Evolutionary conservation across 2,329 filamentous ascomycete genomes (phyloP).

Genomic region (Albophoma yamanashiensis): DNA sequence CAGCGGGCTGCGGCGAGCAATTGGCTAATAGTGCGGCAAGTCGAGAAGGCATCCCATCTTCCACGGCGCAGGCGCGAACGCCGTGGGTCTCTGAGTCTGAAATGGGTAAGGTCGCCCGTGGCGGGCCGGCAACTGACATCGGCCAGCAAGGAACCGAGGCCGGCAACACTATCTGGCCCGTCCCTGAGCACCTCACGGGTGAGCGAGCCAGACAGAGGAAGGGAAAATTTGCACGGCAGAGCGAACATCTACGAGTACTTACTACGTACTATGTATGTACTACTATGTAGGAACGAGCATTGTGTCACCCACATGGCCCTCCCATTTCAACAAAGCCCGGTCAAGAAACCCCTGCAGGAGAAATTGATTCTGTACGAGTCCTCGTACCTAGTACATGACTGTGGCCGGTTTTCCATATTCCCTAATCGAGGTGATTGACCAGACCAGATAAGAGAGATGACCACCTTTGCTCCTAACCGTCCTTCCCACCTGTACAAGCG

Average conservation of each 20-base stretch:
- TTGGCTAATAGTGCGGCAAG: neutral
- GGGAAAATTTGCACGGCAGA: neutral
- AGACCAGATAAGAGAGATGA: too few relatives aligned
- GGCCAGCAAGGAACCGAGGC: too few relatives aligned
- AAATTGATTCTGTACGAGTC: neutral
- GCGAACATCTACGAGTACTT: neutral
- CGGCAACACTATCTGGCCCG: too few relatives aligned
- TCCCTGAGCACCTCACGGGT: neutral
- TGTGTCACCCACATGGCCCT: neutral
- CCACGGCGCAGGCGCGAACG: neutral
- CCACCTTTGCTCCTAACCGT: neutral
- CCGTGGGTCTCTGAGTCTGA: neutral
- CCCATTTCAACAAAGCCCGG: neutral
- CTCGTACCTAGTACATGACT: neutral
- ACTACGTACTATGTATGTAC: too few relatives aligned
- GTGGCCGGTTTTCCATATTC: neutral
- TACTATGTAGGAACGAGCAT: too few relatives aligned
- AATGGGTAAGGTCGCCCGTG: neutral
- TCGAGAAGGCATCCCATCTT: neutral
- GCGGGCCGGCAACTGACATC: neutral
- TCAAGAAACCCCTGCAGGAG: neutral
- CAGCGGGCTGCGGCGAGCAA: neutral
- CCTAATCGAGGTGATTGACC: neutral
- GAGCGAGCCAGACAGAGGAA: neutral
- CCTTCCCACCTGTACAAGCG: neutral